A percentile compares a stretch with the other conserved stretches of the same genome.
These are phyloP conservation scores for Yamadazyma membranifaciens DNA, from an alignment of 1,139 yeast species.

Conservation along the genomic window DNA sequence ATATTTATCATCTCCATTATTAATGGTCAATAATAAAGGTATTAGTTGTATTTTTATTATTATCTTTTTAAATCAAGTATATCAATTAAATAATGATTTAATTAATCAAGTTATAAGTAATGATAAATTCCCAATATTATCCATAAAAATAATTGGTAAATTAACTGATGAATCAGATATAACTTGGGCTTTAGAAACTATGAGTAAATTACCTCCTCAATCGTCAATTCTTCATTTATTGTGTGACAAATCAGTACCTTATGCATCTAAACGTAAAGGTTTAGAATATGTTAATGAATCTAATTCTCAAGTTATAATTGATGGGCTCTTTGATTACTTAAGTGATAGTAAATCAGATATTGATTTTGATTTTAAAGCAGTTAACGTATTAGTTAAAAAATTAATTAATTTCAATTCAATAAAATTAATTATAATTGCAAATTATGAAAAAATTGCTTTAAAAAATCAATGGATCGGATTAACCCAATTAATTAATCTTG, in stretches of 20 bases:
- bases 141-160: constrained; percentile 51
- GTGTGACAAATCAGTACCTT: constrained; percentile 35
- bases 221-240: constrained; percentile 44
- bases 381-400: constrained; percentile 5
- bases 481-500: constrained; percentile 54
- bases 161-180: constrained; percentile 43
- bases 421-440: constrained; percentile 53
- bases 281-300: constrained; percentile 20
- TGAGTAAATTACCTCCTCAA: constrained; percentile 19
- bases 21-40: constrained; percentile 47
- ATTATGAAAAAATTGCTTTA: constrained; percentile 41
- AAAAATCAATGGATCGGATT: constrained; percentile 80
- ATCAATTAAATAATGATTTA: constrained; percentile 10
- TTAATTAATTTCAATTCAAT: neutral
- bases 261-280: constrained; percentile 31
- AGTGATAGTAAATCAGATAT: neutral
- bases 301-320: constrained; percentile 5
- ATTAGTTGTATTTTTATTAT: constrained; percentile 49
- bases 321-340: constrained; percentile 7
- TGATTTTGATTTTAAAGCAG: constrained; percentile 4
- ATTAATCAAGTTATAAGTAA: constrained; percentile 19
- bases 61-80: constrained; percentile 17
- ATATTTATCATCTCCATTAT: constrained; percentile 47
- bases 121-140: constrained; percentile 42
- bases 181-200: constrained; percentile 51